Percentiles rank a stretch among this genome's conserved stretches.
Conservation (phyloP, 192 early-diverging fungal species). For the Umbelopsis sp. region DNA sequence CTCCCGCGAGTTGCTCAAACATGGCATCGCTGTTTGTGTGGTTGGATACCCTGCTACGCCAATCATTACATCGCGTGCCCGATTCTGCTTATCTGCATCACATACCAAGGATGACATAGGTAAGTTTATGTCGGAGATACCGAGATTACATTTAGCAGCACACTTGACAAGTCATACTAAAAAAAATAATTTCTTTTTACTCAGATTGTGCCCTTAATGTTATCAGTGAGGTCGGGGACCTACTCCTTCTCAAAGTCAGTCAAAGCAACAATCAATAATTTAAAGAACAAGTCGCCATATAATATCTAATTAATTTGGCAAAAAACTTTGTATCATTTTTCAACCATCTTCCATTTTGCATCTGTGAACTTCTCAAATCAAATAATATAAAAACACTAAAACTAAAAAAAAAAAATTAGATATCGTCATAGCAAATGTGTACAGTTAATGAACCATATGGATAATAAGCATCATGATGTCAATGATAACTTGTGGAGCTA, state of each 20-base stretch:
- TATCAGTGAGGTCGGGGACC: conserved; percentile 74
- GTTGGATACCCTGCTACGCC: conserved; percentile 98
- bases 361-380: no score
- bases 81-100: conserved; percentile 94
- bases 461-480: no score
- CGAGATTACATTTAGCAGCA: background rate
- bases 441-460: no score
- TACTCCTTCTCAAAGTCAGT: conserved; percentile 65
- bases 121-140: background rate
- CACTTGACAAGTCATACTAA: background rate
- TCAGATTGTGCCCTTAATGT: conserved; percentile 66
- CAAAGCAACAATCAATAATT: conserved; percentile 23
- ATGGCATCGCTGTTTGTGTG: conserved; percentile 93
- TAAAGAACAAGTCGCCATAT: background rate
- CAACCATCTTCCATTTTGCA: background rate
- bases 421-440: no score
- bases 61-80: conserved; percentile 91
- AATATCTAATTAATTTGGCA: background rate
- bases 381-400: no score
- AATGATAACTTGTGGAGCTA: no score
- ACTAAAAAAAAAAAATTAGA: no score
- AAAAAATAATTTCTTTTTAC: background rate
- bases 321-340: background rate
- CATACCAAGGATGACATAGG: conserved; percentile 90
- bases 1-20: conserved; percentile 85